These are phyloP conservation scores for Globisporangium splendens DNA, from an alignment of 352 stramenopile genomes.

Conservation along the genomic window DNA sequence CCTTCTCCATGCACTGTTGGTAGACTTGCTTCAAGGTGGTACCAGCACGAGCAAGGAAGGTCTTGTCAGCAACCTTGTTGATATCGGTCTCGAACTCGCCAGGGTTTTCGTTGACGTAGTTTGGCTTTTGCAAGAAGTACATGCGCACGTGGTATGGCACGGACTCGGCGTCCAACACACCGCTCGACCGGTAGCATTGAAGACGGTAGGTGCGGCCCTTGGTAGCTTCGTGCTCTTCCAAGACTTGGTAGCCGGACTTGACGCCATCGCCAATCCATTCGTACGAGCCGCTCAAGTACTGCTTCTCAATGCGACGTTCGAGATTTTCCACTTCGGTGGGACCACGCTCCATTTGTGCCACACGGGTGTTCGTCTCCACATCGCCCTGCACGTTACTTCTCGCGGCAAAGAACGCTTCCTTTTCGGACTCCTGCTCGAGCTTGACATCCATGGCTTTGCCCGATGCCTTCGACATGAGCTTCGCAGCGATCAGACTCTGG, in stretches of 20 bases:
- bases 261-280: slow-evolving; percentile 78
- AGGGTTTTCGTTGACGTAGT: slow-evolving; percentile 58
- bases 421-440: slow-evolving; percentile 69
- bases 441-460: slow-evolving; percentile 76
- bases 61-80: slow-evolving; percentile 70
- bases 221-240: slow-evolving; percentile 46
- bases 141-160: slow-evolving; percentile 83
- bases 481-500: slow-evolving; percentile 73
- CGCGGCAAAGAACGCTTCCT: slow-evolving; percentile 76
- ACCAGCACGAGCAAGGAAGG: slow-evolving; percentile 68
- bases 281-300: slow-evolving; percentile 66
- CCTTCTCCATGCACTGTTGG: slow-evolving; percentile 72
- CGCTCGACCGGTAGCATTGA: slow-evolving; percentile 82
- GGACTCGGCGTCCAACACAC: slow-evolving; percentile 63
- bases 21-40: slow-evolving; percentile 70
- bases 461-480: slow-evolving; percentile 78
- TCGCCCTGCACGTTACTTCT: slow-evolving; percentile 82
- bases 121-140: slow-evolving; percentile 78
- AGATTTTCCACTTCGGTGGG: slow-evolving; percentile 71
- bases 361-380: slow-evolving; percentile 40
- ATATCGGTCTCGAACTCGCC: slow-evolving; percentile 69
- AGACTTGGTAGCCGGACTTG: slow-evolving; percentile 72
- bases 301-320: slow-evolving; percentile 74
- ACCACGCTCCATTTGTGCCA: slow-evolving; percentile 42
- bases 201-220: slow-evolving; percentile 74